Evolutionary conservation across 495 filamentous ascomycete species (phyloP), one percentile per base, ranked within the genome.

Genomic region (Durotheca rogersii): DNA sequence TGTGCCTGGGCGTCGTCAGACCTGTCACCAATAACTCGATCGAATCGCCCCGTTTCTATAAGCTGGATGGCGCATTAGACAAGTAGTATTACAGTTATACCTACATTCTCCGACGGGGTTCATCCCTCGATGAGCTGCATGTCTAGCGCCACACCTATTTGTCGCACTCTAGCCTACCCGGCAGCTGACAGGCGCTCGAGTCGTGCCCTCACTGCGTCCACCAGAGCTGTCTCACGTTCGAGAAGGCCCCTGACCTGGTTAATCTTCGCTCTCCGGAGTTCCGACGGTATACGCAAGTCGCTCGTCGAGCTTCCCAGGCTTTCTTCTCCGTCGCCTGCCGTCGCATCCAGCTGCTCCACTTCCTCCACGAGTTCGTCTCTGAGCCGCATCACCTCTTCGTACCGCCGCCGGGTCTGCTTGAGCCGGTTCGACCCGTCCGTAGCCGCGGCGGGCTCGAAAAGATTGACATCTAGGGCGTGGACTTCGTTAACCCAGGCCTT

Each of bases 241-340:
- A 90, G 72, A 66, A 89, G 74, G 44, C 69, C 70, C 75, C 85
- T 86, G 7, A 88, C 81, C 66, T 89, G 82, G 11, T 73, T 72
- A 49, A 87, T 66, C 71, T 85, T 88, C 18, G 78, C 80, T 47
- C 79, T 82, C 51, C 87, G 78, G 31, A 89, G 69, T 33, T 84
- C 81, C 36, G 81, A 73, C 6, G 87, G 85, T 34, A 90, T 82
- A 47, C 70, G 75, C 11, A 78, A 58, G 51, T 59, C 63, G 18
- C 53, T 59, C 32, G 52, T 44, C 40, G 68, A 55, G 21, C 64
- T 50, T 21, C 58, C 49, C 32, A 57, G 27, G 18, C 19, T 41
- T 17, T 68, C 66, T 17, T 65, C 62, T 20, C 65, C 63, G 30
- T 64, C 65, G 25, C 39, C 58, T 18, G 51, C 61, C 18, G 56